Base-by-base conservation (phyloP, 1,284 basidiomycete species). In the Irpex rosettiformis region DNA sequence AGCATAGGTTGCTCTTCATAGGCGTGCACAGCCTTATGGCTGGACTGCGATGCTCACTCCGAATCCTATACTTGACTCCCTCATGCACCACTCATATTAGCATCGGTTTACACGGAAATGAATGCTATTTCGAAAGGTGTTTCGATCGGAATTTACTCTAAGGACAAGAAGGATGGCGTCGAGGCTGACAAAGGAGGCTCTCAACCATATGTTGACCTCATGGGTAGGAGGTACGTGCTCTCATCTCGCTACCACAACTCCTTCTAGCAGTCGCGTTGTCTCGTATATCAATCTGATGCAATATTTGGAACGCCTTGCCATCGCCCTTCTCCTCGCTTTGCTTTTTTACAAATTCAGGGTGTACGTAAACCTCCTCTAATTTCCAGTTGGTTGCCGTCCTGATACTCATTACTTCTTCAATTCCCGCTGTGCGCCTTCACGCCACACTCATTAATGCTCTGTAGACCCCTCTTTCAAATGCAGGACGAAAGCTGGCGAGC, bases 171-270 rank as follows among this genome's bases (percentile, higher is more conserved):
- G 58, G 77, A 77, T 59, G 82, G 79, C 25, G 74, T 80, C 56
- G 82, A 86, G 55, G 82, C 84, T 3, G 72, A 70, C 8, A 75
- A 73, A 58, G 81, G 79, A 13, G 89, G 88, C 33, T 82, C 88
- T 7, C 96, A 98, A 73, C 95, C 96, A 3, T 97, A 92, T 73
- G 91, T 98, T 21, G 92, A 94, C 62, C 75, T 98, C 45, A 90
- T 98, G 84, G 88, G 92, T 45, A 81, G 91, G 71, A 85, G 88
- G 91, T 93, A 67, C 71, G 88, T 73, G 24, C 49, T 56, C 16
- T 13, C 33, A 11, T 40, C 33, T n/a, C 33, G 33, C 33, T 40
- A 8, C 52, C 52, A 42, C 24, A 16, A 24, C n/a, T n/a, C 52
- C 27, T 43, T 54, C 21, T 45, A 16, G 33, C 45, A n/a, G 6